Base-by-base conservation (phyloP, 2,329 filamentous ascomycete genomes). In the Paracamarosporium sp. region DNA sequence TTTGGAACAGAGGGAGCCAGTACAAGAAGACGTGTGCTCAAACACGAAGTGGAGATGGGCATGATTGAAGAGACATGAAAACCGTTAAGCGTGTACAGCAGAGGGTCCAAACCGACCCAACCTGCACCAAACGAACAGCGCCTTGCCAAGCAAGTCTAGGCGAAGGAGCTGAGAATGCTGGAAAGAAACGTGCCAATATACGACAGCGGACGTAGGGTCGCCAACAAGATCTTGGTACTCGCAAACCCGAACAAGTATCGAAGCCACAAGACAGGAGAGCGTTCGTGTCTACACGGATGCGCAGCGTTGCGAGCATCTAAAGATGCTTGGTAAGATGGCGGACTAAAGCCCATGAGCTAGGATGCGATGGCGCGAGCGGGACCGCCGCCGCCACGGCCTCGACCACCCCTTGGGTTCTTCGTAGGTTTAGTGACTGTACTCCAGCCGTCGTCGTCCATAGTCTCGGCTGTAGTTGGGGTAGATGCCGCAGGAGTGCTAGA, bases 381-480 rank as follows among this genome's bases (percentile, higher is more conserved):
- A 11, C n/a, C n/a, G 43, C 72, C 67, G 28, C 74, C 74, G 50
- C 77, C 76, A 61, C 79, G 77, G 47, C 77, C 74, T 59, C 74
- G 77, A 64, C 76, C 80, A 56, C 60, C 65, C 58, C 65, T 62
- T 17, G 68, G 46, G 54, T 67, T 72, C 73, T 82, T 82, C 31
- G 74, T 69, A 61, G 81, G 79, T 50, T 79, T 77, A 30, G 79
- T 73, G 44, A 85, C 82, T 36, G 82, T 84, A 66, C 79, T 82
- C 81, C 82, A 85, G 62, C 82, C 82, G 50, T 84, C 82, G 9
- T 83, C 82, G 50, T 84, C 82, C 44, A 83, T 69, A 13, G 68
- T 67, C 66, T 83, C 78, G 17, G 81, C 79, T 28, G 80, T 81
- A 38, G 75, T 70, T 33, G 76, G 75, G 4, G 73, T 67, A 27